phyloP scores from a whole-genome alignment of 257 asterid genomes.

The Coffea canephora region DNA sequence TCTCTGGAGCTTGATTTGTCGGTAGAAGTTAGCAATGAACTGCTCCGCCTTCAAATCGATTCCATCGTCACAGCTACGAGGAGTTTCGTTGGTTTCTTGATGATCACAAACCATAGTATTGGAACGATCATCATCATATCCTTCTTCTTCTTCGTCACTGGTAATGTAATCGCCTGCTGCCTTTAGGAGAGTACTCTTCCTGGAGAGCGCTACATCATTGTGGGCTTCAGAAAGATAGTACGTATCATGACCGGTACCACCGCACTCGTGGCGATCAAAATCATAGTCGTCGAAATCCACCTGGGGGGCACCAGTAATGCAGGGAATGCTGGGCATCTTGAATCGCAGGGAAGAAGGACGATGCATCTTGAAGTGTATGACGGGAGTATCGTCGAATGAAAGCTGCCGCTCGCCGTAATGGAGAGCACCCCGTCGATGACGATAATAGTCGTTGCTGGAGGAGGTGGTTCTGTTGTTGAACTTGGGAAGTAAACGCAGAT shows the following conservation, averaged over 20 bases:
- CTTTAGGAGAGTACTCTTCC: conserved; percentile 15
- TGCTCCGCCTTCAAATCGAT: conserved; percentile 76
- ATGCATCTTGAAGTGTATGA: conserved; percentile 55
- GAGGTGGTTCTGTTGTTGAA: conserved; percentile 34
- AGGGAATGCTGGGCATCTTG: conserved; percentile 69
- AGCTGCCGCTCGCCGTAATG: conserved; percentile 64
- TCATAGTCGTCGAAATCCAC: conserved; percentile 59
- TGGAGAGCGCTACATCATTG: neutral
- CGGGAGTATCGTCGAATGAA: conserved; percentile 65
- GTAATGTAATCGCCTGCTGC: neutral
- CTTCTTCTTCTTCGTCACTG: neutral
- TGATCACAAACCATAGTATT: conserved; percentile 2
- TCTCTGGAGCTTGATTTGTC: conserved; percentile 71
- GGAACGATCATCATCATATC: neutral
- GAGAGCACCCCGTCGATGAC: conserved; percentile 23
- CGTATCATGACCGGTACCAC: neutral
- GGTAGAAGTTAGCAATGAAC: conserved; percentile 66
- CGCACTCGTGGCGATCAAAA: conserved; percentile 33
- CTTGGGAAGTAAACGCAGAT: conserved; percentile 36
- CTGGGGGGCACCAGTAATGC: conserved; percentile 55
- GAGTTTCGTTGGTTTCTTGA: neutral
- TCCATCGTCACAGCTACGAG: conserved; percentile 34
- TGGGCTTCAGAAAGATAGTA: neutral
- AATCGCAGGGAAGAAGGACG: conserved; percentile 75
- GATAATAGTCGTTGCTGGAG: neutral